Conservation (phyloP, 352 stramenopile species). For the Phytophthora meadii region DNA sequence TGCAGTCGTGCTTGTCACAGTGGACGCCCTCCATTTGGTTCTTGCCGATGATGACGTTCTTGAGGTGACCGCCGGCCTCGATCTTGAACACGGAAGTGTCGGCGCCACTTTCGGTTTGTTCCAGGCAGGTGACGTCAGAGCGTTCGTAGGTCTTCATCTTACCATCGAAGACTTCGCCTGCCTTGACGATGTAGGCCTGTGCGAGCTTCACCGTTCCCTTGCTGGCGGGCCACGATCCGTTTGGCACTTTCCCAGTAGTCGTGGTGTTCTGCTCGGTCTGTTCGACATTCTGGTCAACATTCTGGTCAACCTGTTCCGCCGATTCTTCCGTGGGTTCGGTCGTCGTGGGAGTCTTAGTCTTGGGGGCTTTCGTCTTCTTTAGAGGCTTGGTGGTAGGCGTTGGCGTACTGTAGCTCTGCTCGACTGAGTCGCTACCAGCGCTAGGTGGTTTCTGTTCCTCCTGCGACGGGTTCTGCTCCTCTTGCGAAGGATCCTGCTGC, state of each 20-base stretch:
- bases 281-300: conserved; percentile 1
- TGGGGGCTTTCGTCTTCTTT: conserved; percentile 3
- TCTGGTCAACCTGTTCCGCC: background rate
- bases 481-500: background rate
- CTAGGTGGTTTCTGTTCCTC: no score
- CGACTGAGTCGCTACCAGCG: no score
- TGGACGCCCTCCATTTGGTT: background rate
- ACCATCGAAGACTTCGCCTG: background rate
- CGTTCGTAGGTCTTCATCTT: background rate
- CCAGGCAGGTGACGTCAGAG: background rate
- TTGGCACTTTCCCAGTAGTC: background rate
- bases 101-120: background rate
- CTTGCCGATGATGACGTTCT: conserved; percentile 1
- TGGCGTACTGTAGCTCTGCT: no score
- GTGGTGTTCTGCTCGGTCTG: conserved; percentile 5
- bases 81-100: background rate
- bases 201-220: background rate
- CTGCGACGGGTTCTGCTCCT: no score
- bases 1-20: conserved; percentile 3
- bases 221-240: background rate
- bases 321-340: background rate
- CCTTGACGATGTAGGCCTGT: background rate
- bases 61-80: background rate
- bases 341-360: conserved; percentile 1
- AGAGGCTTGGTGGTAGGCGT: background rate